Conservation (phyloP, 495 filamentous ascomycete species). For the Jackrogersella minutella region DNA sequence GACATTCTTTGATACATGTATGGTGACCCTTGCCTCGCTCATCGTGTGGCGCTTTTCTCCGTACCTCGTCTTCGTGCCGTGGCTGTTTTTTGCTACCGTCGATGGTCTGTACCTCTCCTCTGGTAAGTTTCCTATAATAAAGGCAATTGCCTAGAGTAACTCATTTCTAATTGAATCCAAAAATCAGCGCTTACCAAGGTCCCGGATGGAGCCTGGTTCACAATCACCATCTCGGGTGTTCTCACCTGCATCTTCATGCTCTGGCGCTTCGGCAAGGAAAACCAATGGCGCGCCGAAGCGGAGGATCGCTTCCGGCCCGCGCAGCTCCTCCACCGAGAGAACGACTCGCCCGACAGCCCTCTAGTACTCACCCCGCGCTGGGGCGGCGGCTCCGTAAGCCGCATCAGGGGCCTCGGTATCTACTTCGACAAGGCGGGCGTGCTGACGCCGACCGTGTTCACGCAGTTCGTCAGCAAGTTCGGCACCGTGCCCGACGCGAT, state of each 20-base stretch:
- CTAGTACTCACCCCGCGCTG: constrained; percentile 50
- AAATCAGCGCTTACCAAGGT: constrained; percentile 75
- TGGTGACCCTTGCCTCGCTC: constrained; percentile 72
- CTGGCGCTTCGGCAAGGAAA: constrained; percentile 79
- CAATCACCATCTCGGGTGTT: constrained; percentile 66
- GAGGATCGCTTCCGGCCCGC: constrained; percentile 63
- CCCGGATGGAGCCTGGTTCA: constrained; percentile 79
- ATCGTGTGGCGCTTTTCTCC: constrained; percentile 71
- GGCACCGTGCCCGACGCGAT: constrained; percentile 63
- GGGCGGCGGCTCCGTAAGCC: constrained; percentile 56
- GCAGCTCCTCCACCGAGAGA: constrained; percentile 50
- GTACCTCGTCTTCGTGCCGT: constrained; percentile 65
- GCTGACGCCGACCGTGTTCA: constrained; percentile 64
- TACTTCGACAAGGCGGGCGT: constrained; percentile 73
- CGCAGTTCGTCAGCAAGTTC: constrained; percentile 71
- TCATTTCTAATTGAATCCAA: no score
- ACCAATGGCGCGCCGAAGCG: constrained; percentile 73
- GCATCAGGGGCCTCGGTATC: constrained; percentile 63
- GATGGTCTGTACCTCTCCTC: constrained; percentile 74
- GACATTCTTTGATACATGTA: constrained; percentile 75
- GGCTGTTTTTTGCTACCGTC: constrained; percentile 66
- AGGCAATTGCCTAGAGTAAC: no score
- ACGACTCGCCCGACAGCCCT: constrained; percentile 31
- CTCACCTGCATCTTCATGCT: constrained; percentile 68
- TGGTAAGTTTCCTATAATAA: no score